phyloP scores from a whole-genome alignment of 1,139 yeast genomes.

The Geotrichum klebahnii region DNA sequence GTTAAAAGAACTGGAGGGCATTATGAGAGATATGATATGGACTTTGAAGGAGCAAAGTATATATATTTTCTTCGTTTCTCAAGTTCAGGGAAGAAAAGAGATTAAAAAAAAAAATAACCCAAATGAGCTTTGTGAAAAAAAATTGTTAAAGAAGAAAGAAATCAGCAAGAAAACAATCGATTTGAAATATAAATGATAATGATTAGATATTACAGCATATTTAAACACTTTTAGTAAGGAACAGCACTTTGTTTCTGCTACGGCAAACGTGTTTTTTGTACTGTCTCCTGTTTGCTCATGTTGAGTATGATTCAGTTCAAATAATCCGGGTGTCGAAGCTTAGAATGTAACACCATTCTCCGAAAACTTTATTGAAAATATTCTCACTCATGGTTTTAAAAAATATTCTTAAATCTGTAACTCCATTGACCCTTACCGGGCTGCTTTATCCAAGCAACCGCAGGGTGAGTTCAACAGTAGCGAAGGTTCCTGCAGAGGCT shows the following conservation, averaged over 20 bases:
- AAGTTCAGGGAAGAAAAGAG: neutral
- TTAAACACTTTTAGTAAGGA: no score
- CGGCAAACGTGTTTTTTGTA: neutral
- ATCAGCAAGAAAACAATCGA: no score
- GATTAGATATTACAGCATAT: no score
- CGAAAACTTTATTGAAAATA: no score
- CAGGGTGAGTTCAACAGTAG: conserved; percentile 67
- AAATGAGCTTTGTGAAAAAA: conserved; percentile 3
- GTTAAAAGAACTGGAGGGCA: neutral
- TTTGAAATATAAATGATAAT: no score
- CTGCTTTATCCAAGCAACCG: conserved; percentile 48
- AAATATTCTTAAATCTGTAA: no score
- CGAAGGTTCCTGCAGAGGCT: conserved; percentile 73
- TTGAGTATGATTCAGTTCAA: no score
- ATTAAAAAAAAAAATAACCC: neutral
- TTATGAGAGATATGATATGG: neutral
- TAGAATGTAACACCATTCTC: no score
- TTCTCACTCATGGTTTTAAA: no score
- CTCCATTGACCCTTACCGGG: neutral
- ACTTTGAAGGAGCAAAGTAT: neutral
- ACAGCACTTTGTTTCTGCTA: conserved; percentile 3
- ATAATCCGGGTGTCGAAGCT: no score
- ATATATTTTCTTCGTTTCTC: neutral
- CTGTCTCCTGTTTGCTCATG: neutral
- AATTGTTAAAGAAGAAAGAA: no score